Evolutionary conservation across 73 alveolate genomes (phyloP).

Genomic region (Tetrahymena thermophila): DNA sequence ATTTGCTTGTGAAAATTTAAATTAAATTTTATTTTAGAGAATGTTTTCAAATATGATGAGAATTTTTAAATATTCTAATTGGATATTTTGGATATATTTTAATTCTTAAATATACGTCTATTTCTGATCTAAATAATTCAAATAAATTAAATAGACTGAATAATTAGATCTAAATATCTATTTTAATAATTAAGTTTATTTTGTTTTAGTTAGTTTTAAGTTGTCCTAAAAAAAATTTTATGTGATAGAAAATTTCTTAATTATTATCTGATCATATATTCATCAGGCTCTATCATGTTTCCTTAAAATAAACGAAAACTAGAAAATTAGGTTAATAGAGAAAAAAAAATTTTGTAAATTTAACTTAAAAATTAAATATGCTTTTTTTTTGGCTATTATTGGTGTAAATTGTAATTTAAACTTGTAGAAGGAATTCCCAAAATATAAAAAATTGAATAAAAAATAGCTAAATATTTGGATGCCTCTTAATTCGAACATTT

Average conservation of each 20-base stretch:
- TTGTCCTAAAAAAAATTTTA: too few relatives aligned
- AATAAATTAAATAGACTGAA: too few relatives aligned
- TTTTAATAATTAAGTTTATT: too few relatives aligned
- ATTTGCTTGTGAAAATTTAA: too few relatives aligned
- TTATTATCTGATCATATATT: not conserved
- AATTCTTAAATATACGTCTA: not conserved
- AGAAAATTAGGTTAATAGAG: not conserved
- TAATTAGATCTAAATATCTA: not conserved
- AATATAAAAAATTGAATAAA: too few relatives aligned
- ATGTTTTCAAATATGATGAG: too few relatives aligned
- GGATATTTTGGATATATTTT: too few relatives aligned
- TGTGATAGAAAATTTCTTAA: not conserved
- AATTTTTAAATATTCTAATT: too few relatives aligned
- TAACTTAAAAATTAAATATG: too few relatives aligned
- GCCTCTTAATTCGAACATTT: not conserved
- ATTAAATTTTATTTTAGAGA: too few relatives aligned
- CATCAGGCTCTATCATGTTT: not conserved
- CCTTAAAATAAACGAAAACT: too few relatives aligned
- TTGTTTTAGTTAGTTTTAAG: not conserved
- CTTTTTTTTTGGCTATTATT: not conserved
- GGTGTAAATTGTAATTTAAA: not conserved
- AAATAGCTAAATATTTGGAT: not conserved
- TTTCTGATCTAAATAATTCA: not conserved
- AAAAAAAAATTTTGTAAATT: too few relatives aligned
- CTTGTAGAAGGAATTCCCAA: not conserved